Base-by-base conservation (phyloP, 768 basidiomycete genomes). In the Trametes cinnabarina region DNA sequence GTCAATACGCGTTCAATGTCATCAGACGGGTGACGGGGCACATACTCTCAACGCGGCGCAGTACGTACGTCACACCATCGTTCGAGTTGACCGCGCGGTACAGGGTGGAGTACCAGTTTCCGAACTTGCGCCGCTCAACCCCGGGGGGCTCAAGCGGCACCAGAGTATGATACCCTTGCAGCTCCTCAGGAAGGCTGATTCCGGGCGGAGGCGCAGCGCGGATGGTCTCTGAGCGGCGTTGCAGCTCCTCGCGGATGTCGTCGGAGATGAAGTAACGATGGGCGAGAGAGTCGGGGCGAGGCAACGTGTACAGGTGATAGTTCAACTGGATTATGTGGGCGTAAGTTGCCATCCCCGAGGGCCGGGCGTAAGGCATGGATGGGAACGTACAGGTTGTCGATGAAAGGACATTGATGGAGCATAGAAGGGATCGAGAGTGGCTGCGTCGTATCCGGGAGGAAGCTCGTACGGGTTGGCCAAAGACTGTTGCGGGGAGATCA, bases 141-240 rank as follows among this genome's bases (percentile, higher is more conserved):
- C 71, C 67, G 20, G 73, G 72, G 28, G 76, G 73, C 69, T 95
- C 93, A 3, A 98, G 79, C 0, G 91, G 91, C 8, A 88, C 80
- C 15, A 98, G 80, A 0, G 88, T 84, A 71, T 97, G 92, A 66
- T 98, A 99, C 2, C 91, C 90, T 66, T 94, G 90, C 1, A 98
- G 73, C 60, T 96, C 92, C 17, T 91, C 87, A 0, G 95, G 95
- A 9, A 97, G 77, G 19, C 80, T 81, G 8, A 82, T 74, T 2
- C 83, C 83, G 52, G 72, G 53, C 53, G 70, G 67, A 20, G 74
- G 63, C 34, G 73, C 63, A 14, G 78, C 71, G 61, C 73, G 70
- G 7, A 73, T 54, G 28, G 74, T 69, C 61, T 84, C 81, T 1
- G 80, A 76, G 17, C 82, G 80, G 54, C 69, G 69, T 52, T 79